phyloP scores from a whole-genome alignment of 805 yeast genomes.

The Candida chilensis region DNA sequence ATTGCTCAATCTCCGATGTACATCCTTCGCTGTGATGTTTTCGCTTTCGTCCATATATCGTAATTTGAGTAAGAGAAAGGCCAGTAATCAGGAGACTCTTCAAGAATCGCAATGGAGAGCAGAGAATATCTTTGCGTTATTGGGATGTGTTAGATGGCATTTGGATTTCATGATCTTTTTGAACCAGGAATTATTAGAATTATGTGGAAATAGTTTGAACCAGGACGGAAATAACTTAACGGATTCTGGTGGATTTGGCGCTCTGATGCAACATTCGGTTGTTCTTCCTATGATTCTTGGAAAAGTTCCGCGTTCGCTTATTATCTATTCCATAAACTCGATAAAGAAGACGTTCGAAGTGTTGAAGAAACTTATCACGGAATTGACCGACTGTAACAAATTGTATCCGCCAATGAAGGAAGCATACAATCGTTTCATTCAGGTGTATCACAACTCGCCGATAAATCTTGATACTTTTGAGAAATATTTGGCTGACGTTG shows the following conservation, averaged over 20 bases:
- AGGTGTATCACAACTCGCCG: constrained; percentile 40
- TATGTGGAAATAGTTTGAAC: constrained; percentile 14
- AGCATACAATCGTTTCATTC: constrained; percentile 39
- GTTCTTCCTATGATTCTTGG: constrained; percentile 54
- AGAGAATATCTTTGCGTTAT: constrained; percentile 47
- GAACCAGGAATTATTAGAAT: constrained; percentile 61
- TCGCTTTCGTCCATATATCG: constrained; percentile 52
- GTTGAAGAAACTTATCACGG: constrained; percentile 47
- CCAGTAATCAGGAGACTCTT: constrained; percentile 36
- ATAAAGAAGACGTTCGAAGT: constrained; percentile 54
- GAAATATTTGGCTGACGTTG: constrained; percentile 52
- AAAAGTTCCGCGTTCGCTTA: constrained; percentile 60
- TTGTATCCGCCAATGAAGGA: constrained; percentile 41
- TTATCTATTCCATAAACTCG: constrained; percentile 59
- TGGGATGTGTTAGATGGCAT: constrained; percentile 85
- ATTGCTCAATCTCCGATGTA: constrained; percentile 57
- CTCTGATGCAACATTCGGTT: constrained; percentile 23
- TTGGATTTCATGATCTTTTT: constrained; percentile 66
- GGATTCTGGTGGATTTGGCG: constrained; percentile 9
- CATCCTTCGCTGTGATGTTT: constrained; percentile 63
- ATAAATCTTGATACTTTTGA: constrained; percentile 49
- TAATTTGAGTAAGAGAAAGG: constrained; percentile 54
- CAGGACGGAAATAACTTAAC: constrained; percentile 10
- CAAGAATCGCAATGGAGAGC: constrained; percentile 50
- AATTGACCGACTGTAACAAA: constrained; percentile 27